Evolutionary conservation across 768 basidiomycete species (phyloP).

Genomic region (Daedalea quercina): DNA sequence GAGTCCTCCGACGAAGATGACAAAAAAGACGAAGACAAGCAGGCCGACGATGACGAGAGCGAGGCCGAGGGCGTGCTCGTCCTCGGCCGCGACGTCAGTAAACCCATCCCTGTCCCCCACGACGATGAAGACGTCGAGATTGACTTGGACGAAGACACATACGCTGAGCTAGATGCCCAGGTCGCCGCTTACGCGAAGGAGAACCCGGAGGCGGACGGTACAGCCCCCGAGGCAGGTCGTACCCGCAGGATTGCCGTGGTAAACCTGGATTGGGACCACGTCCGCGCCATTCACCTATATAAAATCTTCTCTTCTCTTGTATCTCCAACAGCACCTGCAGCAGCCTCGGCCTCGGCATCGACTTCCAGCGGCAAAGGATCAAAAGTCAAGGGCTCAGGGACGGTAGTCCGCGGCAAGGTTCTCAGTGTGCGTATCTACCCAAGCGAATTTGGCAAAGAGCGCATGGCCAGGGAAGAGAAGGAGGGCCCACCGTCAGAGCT

Average conservation of each 20-base stretch:
- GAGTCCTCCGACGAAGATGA: slow-evolving; percentile 84
- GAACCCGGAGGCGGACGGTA: slow-evolving; percentile 33
- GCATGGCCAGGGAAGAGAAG: slow-evolving; percentile 79
- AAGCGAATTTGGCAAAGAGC: slow-evolving; percentile 87
- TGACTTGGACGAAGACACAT: slow-evolving; percentile 73
- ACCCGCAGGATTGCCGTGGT: slow-evolving; percentile 83
- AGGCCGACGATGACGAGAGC: slow-evolving; percentile 32
- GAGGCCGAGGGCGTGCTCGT: slow-evolving; percentile 43
- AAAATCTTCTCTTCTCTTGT: slow-evolving; percentile 89
- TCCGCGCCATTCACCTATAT: slow-evolving; percentile 84
- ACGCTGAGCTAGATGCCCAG: slow-evolving; percentile 69
- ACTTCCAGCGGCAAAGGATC: slow-evolving; percentile 7
- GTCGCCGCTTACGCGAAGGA: slow-evolving; percentile 51
- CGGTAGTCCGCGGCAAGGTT: slow-evolving; percentile 53
- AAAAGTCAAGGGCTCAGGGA: slow-evolving; percentile 16
- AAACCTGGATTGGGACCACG: slow-evolving; percentile 97
- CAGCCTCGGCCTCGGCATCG: slow-evolving; percentile 16
- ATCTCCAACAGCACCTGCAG: slow-evolving; percentile 40
- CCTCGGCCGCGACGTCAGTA: slow-evolving; percentile 41
- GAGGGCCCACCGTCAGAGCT: slow-evolving; percentile 87
- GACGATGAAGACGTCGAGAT: slow-evolving; percentile 49
- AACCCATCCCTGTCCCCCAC: slow-evolving; percentile 31
- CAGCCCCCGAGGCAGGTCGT: slow-evolving; percentile 30
- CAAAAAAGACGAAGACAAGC: slow-evolving; percentile 21
- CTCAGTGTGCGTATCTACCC: slow-evolving; percentile 81